Evolutionary conservation across 1,139 yeast species (phyloP).

Genomic region (Eremothecium sinecaudum): DNA sequence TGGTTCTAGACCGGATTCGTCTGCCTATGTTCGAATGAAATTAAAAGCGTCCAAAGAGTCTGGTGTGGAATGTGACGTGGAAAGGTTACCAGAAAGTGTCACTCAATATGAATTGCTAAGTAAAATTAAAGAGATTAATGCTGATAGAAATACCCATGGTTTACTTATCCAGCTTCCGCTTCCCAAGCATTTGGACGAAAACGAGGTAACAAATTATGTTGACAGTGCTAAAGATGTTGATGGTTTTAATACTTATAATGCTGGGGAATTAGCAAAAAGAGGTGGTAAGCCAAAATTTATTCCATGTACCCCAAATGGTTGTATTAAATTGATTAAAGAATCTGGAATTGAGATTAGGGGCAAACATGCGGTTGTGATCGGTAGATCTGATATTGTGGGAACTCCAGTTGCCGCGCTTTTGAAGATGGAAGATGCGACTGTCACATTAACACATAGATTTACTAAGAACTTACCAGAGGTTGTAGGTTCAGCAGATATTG

Average conservation of each 20-base stretch:
- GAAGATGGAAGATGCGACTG: conserved; percentile 66
- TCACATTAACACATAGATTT: conserved; percentile 59
- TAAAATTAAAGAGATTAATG: conserved; percentile 48
- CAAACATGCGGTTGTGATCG: conserved; percentile 66
- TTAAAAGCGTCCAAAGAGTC: conserved; percentile 63
- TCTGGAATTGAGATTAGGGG: conserved; percentile 53
- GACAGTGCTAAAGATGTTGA: conserved; percentile 65
- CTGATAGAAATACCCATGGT: conserved; percentile 59
- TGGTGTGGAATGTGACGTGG: conserved; percentile 49
- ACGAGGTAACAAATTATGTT: conserved; percentile 58
- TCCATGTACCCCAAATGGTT: conserved; percentile 78
- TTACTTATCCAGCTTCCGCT: conserved; percentile 64
- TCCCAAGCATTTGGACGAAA: conserved; percentile 62
- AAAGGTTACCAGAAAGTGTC: conserved; percentile 49
- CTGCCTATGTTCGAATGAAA: conserved; percentile 68
- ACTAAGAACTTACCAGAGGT: conserved; percentile 45
- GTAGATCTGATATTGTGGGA: conserved; percentile 77
- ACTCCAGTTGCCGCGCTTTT: conserved; percentile 68
- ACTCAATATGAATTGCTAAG: conserved; percentile 48
- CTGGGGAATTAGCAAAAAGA: conserved; percentile 66
- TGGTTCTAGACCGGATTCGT: conserved; percentile 67
- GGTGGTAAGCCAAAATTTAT: conserved; percentile 62
- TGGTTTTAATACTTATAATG: conserved; percentile 67
- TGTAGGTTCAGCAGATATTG: conserved; percentile 57
- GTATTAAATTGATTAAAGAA: conserved; percentile 56